A percentile compares a stretch with the other conserved stretches of the same genome.
Conservation (phyloP, 768 basidiomycete genomes). For the Suillus paluster region DNA sequence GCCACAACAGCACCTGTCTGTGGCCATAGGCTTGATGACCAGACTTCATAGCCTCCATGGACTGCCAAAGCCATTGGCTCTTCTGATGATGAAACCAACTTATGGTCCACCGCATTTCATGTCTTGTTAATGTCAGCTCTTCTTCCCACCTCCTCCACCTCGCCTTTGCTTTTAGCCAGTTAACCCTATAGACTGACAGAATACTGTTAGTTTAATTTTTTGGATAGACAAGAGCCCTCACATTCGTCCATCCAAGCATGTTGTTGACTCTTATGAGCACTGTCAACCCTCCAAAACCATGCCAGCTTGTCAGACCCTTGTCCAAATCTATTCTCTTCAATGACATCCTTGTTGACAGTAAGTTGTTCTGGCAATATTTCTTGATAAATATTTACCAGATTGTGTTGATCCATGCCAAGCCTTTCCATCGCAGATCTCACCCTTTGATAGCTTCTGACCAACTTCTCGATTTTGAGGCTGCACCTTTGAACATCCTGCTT, state of each 20-base stretch:
- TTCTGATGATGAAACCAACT: slow-evolving; percentile 14
- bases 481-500: slow-evolving; percentile 1
- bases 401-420: neutral
- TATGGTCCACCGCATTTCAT: slow-evolving; percentile 25
- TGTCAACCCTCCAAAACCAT: slow-evolving; percentile 7
- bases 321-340: slow-evolving; percentile 15
- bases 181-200: slow-evolving; percentile 1
- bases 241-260: slow-evolving; percentile 11
- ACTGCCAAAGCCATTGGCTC: neutral
- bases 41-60: neutral
- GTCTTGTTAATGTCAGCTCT: slow-evolving; percentile 16
- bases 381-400: neutral
- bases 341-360: slow-evolving; percentile 10
- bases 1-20: slow-evolving; percentile 4
- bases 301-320: slow-evolving; percentile 11
- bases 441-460: slow-evolving; percentile 9
- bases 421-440: neutral
- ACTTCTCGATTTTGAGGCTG: neutral
- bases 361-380: slow-evolving; percentile 10
- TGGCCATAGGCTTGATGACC: slow-evolving; percentile 9
- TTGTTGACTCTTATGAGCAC: neutral
- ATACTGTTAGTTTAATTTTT: neutral
- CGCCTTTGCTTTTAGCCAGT: slow-evolving; percentile 20
- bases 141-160: slow-evolving; percentile 22
- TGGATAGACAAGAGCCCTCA: neutral